A percentile compares a stretch with the other conserved stretches of the same genome.
These are phyloP conservation scores for Larix kaempferi DNA, from an alignment of 75 land plant genomes.

Conservation along the genomic window DNA sequence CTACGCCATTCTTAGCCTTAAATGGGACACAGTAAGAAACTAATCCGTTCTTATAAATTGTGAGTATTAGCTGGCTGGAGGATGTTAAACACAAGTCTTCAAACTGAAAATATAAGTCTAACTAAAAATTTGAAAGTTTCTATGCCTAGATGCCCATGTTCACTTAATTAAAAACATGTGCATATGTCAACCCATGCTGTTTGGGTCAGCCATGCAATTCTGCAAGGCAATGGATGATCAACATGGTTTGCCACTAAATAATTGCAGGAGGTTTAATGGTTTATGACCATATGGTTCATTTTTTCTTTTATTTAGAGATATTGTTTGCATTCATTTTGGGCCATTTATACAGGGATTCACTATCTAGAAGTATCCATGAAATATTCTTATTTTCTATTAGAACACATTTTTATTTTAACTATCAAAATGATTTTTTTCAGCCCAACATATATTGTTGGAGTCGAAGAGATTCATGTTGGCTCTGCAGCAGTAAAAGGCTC, in stretches of 20 bases:
- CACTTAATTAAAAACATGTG: not conserved
- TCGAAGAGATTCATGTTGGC: conserved; percentile 54
- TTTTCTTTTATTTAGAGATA: not conserved
- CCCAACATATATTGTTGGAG: conserved; percentile 49
- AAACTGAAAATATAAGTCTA: not conserved
- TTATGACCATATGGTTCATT: not conserved
- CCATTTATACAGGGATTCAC: not conserved
- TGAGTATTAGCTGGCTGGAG: not conserved
- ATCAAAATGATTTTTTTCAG: conserved; percentile 24
- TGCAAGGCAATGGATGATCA: not conserved
- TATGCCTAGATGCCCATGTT: not conserved
- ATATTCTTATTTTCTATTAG: not conserved
- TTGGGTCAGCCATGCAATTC: not conserved
- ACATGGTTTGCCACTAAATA: not conserved
- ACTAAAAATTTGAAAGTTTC: not conserved
- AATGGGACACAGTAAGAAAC: conserved; percentile 51
- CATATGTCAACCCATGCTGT: too few species aligned
- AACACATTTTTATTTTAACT: not conserved
- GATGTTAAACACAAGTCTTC: not conserved
- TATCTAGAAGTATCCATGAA: not conserved
- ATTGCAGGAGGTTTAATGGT: not conserved
- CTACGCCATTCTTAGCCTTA: conserved; percentile 54
- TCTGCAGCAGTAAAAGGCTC: conserved; percentile 27
- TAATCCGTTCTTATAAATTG: not conserved
- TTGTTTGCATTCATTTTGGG: not conserved